Base-by-base conservation (phyloP, 1,284 basidiomycete species). In the Ceratorhiza oryzae-sativae region DNA sequence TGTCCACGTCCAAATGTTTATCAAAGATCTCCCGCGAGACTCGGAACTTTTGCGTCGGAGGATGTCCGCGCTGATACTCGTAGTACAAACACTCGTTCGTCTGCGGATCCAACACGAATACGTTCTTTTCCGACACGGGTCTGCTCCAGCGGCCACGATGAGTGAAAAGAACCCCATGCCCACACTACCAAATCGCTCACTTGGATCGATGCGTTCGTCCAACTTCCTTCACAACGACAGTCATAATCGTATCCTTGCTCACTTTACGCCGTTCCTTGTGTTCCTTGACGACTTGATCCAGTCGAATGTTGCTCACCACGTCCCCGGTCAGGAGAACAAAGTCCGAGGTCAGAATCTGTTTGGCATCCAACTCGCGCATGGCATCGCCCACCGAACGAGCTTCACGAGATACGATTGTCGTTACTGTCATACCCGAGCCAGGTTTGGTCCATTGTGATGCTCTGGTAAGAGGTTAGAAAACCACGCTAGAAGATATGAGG, bases 201-300 rank as follows among this genome's bases (percentile, higher is more conserved):
- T 90, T 87, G 62, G 91, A 91, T 60, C 91, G 83, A 81, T 93
- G 91, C 72, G 79, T 81, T 13, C 84, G 83, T 18, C 91, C 90
- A 76, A 88, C 87, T 80, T 91, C 88, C 81, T 93, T 93, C 73
- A 95, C 91, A 13, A 95, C 92, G 84, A 95, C 92, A 39, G 95
- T 98, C 96, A 98, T 97, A 79, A 97, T 96, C 71, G 91, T 89
- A 78, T 97, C 92, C 83, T 95, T 94, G 81, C 97, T 94, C 71
- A 84, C 86, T 80, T 90, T 91, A 73, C 94, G 85, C 39, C 96
- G 85, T 80, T 93, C 92, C 84, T 92, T 95, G 84, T 98, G 95
- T 73, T 88, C 89, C 55, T 90, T 85, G 56, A 98, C 92, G 73
- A 96, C 93, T 76, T 93, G 89, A 77, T 92, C 91, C 74, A 99